Percentiles rank a stretch among this genome's conserved stretches.
These are phyloP conservation scores for Chaetothyriales sp. DNA, from an alignment of 2,329 filamentous ascomycete species.

Conservation along the genomic window DNA sequence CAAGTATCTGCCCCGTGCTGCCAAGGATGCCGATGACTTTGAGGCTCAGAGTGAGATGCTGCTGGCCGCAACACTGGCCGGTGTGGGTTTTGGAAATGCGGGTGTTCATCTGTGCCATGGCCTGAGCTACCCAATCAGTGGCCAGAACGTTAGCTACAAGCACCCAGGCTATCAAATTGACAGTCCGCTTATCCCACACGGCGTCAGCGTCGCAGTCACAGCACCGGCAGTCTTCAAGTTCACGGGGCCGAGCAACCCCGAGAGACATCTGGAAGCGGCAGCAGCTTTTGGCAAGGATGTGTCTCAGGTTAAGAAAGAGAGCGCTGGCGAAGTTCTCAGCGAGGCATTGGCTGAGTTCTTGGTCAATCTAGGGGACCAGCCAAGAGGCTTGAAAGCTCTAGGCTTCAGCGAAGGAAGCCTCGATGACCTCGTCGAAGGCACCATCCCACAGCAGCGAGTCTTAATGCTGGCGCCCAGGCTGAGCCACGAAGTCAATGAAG, in stretches of 20 bases:
- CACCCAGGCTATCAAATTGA: conserved; percentile 74
- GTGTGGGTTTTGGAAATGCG: conserved; percentile 93
- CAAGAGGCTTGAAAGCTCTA: conserved; percentile 65
- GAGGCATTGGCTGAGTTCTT: conserved; percentile 76
- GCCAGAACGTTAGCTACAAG: conserved; percentile 82
- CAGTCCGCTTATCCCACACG: conserved; percentile 79
- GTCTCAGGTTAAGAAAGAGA: conserved; percentile 73
- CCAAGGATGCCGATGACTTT: conserved; percentile 73
- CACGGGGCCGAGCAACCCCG: conserved; percentile 80
- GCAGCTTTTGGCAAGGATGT: conserved; percentile 86
- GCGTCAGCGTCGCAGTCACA: conserved; percentile 86
- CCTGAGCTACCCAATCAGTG: conserved; percentile 96
- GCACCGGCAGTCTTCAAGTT: conserved; percentile 90
- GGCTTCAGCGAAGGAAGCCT: conserved; percentile 68
- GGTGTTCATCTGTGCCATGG: conserved; percentile 82
- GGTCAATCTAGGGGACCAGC: conserved; percentile 74
- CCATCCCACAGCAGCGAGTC: conserved; percentile 80
- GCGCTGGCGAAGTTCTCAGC: conserved; percentile 72
- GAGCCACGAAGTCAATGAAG: conserved; percentile 52
- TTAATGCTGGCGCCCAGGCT: conserved; percentile 81
- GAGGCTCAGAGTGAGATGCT: conserved; percentile 96
- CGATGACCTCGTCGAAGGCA: conserved; percentile 79
- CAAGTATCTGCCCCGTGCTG: conserved; percentile 81
- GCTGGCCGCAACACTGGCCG: conserved; percentile 81
- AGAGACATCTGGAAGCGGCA: conserved; percentile 77